A percentile compares a stretch with the other conserved stretches of the same genome.
phyloP scores from a whole-genome alignment of 2,329 filamentous ascomycete species.

The Magnaporthiopsis incrustans region DNA sequence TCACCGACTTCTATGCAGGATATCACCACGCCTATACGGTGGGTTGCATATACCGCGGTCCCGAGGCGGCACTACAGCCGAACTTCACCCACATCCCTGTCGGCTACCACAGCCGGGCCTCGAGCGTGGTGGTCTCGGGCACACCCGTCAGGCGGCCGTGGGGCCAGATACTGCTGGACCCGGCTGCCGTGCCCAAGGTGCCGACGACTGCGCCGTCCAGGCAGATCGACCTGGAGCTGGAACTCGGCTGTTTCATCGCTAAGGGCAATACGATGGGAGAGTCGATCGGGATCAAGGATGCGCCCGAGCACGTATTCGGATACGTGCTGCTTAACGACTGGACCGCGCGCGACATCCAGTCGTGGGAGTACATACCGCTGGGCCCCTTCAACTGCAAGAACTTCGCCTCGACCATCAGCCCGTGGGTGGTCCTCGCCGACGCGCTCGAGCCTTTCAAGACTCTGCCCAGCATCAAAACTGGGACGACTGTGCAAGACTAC shows the following conservation, averaged over 20 bases:
- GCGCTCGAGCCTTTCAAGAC: constrained; percentile 55
- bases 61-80: constrained; percentile 64
- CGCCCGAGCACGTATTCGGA: constrained; percentile 67
- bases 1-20: constrained; percentile 80
- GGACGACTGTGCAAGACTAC: constrained; percentile 28
- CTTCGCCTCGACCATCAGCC: constrained; percentile 68
- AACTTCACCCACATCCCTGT: constrained; percentile 79
- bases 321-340: constrained; percentile 82
- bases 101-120: constrained; percentile 72
- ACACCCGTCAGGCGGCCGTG: constrained; percentile 65
- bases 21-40: constrained; percentile 65
- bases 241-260: constrained; percentile 69
- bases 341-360: constrained; percentile 75
- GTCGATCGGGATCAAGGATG: constrained; percentile 53
- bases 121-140: constrained; percentile 66
- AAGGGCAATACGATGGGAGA: constrained; percentile 56
- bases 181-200: constrained; percentile 50
- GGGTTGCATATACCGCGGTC: constrained; percentile 64
- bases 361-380: constrained; percentile 76
- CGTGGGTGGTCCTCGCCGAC: constrained; percentile 72
- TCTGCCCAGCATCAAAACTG: constrained; percentile 22
- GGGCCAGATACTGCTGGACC: constrained; percentile 65
- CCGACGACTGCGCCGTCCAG: constrained; percentile 57
- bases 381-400: constrained; percentile 82
- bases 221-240: constrained; percentile 71